Evolutionary conservation across 2,329 filamentous ascomycete species (phyloP).

Genomic region (Gnomoniopsis sp.): DNA sequence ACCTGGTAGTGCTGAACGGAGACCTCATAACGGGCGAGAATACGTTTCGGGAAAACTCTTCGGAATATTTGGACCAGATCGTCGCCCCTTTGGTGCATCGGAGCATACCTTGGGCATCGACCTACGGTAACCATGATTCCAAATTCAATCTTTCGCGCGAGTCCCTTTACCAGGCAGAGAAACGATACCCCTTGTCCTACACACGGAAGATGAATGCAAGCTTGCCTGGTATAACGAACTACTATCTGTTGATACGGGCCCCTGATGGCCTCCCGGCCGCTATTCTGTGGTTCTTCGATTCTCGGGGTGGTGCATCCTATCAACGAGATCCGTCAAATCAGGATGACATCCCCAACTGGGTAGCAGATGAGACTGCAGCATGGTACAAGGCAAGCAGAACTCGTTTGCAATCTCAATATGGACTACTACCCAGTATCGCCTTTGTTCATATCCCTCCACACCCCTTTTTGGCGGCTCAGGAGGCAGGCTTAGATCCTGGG

Average conservation of each 20-base stretch:
- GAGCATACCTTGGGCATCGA: constrained; percentile 59
- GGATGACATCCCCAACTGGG: constrained; percentile 41
- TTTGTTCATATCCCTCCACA: constrained; percentile 48
- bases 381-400: constrained; percentile 40
- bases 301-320: constrained; percentile 53
- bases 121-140: constrained; percentile 70
- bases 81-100: constrained; percentile 55
- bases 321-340: constrained; percentile 31
- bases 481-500: constrained; percentile 26
- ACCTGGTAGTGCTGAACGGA: constrained; percentile 67
- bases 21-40: constrained; percentile 70
- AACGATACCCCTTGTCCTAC: constrained; percentile 26
- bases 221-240: constrained; percentile 41
- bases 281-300: constrained; percentile 72
- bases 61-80: constrained; percentile 55
- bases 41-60: constrained; percentile 51
- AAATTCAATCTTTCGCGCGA: constrained; percentile 53
- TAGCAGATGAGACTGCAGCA: constrained; percentile 38
- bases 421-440: constrained; percentile 40
- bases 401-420: constrained; percentile 28
- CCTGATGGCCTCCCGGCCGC: background rate
- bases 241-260: constrained; percentile 40
- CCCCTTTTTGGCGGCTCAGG: constrained; percentile 38
- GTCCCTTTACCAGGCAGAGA: constrained; percentile 30
- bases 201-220: constrained; percentile 34